A percentile compares a stretch with the other conserved stretches of the same genome.
These are phyloP conservation scores for Acanthamoeba healyi DNA, from an alignment of 208 protist genomes.

Conservation along the genomic window DNA sequence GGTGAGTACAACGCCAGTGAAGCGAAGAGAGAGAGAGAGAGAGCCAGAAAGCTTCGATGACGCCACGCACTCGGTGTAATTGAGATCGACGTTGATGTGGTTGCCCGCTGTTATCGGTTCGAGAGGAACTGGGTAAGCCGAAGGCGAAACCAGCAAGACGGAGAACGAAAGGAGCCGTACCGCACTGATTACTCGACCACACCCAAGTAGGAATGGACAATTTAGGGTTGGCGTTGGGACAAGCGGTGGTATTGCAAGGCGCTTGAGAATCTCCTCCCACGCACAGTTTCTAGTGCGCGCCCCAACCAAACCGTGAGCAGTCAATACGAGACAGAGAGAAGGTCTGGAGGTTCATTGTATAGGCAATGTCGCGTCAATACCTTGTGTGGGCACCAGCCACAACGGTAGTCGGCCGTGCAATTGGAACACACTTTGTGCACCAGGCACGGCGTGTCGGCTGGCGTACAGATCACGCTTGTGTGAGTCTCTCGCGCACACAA, in stretches of 20 bases:
- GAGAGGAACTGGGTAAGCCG: no score
- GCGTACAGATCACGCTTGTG: neutral
- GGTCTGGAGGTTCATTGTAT: no score
- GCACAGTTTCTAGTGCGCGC: neutral
- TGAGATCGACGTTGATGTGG: slow-evolving; percentile 17
- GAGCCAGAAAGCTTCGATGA: no score
- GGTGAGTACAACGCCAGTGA: neutral
- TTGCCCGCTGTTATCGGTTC: slow-evolving; percentile 50
- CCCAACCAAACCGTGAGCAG: neutral
- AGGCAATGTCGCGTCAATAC: neutral
- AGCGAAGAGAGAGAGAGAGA: neutral
- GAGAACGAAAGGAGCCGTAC: neutral
- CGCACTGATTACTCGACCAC: neutral
- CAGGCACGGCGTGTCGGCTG: neutral
- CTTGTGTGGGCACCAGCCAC: neutral
- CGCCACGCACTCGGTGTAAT: neutral
- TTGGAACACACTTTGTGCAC: neutral
- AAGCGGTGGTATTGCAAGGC: neutral
- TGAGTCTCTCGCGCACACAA: neutral
- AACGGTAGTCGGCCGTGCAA: neutral
- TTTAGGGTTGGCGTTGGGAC: neutral
- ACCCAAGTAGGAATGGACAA: neutral
- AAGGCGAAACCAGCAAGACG: no score
- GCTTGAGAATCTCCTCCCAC: neutral
- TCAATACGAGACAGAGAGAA: neutral